A percentile compares a stretch with the other conserved stretches of the same genome.
phyloP scores from a whole-genome alignment of 345 rosid genomes.

The Salix udensis region DNA sequence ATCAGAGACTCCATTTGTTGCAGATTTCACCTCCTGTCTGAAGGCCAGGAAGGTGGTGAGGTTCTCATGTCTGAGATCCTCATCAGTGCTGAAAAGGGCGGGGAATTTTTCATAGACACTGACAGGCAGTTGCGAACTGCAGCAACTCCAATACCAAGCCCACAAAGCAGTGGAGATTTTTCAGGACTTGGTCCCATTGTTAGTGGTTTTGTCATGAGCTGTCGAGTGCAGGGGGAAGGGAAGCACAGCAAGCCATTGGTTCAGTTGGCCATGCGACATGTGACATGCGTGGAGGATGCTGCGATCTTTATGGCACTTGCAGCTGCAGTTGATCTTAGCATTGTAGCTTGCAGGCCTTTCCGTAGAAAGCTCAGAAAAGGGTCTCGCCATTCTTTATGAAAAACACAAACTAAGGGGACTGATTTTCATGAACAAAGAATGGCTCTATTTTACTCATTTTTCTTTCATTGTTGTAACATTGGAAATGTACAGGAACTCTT shows the following conservation, averaged over 20 bases:
- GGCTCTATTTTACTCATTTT: constrained; percentile 9
- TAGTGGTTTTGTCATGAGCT: constrained; percentile 90
- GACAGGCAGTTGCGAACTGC: constrained; percentile 64
- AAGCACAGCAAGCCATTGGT: constrained; percentile 80
- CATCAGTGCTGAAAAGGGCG: constrained; percentile 85
- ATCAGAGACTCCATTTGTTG: constrained; percentile 81
- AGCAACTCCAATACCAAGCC: constrained; percentile 79
- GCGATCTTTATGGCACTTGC: constrained; percentile 97
- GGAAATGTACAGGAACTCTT: constrained; percentile 34
- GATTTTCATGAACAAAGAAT: constrained; percentile 18
- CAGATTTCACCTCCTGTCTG: constrained; percentile 76
- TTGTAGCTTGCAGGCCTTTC: constrained; percentile 90
- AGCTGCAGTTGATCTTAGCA: constrained; percentile 87
- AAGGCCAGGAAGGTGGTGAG: constrained; percentile 68
- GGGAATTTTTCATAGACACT: constrained; percentile 79
- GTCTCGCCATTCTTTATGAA: constrained; percentile 58
- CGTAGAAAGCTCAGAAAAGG: constrained; percentile 60
- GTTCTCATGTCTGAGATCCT: constrained; percentile 80
- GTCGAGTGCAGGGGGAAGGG: constrained; percentile 87
- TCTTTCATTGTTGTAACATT: constrained; percentile 23
- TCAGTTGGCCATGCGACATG: constrained; percentile 80
- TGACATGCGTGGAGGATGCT: constrained; percentile 92
- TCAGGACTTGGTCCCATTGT: constrained; percentile 51
- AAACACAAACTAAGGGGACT: constrained; percentile 13
- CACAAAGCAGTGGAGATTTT: constrained; percentile 88